Evolutionary conservation across 2,329 filamentous ascomycete species (phyloP).

Genomic region (Rachicladosporium sp.): DNA sequence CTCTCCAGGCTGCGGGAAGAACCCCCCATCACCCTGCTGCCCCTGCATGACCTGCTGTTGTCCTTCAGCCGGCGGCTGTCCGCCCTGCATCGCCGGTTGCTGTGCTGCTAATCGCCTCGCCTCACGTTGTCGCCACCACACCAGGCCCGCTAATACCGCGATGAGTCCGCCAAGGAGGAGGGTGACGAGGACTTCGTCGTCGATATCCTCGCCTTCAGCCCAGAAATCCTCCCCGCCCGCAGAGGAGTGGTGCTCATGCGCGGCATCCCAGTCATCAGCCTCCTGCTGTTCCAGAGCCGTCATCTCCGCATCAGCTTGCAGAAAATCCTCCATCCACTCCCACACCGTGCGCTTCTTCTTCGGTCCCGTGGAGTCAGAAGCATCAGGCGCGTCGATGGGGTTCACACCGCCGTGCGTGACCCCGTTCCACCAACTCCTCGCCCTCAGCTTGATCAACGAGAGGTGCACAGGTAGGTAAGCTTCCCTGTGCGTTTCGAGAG

Average conservation of each 20-base stretch:
- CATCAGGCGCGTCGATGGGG: slow-evolving; percentile 51
- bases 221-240: slow-evolving; percentile 41
- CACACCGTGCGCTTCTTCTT: slow-evolving; percentile 41
- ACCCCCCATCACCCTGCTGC: slow-evolving; percentile 36
- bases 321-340: slow-evolving; percentile 80
- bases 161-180: slow-evolving; percentile 71
- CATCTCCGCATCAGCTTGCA: slow-evolving; percentile 43
- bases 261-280: slow-evolving; percentile 32
- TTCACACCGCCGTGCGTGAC: slow-evolving; percentile 84
- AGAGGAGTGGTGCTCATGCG: slow-evolving; percentile 30
- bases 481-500: slow-evolving; percentile 71
- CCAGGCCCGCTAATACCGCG: slow-evolving; percentile 58
- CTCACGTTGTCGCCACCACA: slow-evolving; percentile 68
- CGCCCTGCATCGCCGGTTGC: slow-evolving; percentile 12
- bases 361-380: slow-evolving; percentile 44
- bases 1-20: slow-evolving; percentile 56
- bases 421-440: slow-evolving; percentile 87
- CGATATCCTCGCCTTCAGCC: slow-evolving; percentile 49
- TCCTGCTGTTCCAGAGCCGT: slow-evolving; percentile 39
- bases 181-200: slow-evolving; percentile 72
- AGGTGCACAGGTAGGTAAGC: slow-evolving; percentile 88
- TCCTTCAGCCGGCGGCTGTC: slow-evolving; percentile 25
- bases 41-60: slow-evolving; percentile 29
- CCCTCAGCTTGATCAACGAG: slow-evolving; percentile 70
- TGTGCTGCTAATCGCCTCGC: slow-evolving; percentile 30